Percentiles rank a stretch among this genome's conserved stretches.
Evolutionary conservation across 805 yeast species (phyloP).

Genomic region (Cyberlindnera lachancei): DNA sequence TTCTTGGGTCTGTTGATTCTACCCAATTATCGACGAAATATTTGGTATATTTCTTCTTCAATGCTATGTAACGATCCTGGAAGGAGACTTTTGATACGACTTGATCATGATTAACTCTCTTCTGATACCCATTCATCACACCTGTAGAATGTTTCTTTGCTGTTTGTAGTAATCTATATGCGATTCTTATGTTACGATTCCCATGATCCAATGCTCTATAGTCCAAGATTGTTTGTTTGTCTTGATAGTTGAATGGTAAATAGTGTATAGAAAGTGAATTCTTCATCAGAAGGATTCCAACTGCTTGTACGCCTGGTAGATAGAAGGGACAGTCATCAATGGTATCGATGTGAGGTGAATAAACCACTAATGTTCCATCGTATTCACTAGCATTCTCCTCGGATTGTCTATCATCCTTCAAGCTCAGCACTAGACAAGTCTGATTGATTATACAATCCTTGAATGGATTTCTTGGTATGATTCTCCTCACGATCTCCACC

Average conservation of each 20-base stretch:
- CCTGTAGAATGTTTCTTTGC: constrained; percentile 81
- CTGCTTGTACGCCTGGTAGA: constrained; percentile 77
- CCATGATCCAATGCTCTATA: constrained; percentile 31
- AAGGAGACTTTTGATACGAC: constrained; percentile 78
- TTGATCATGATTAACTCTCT: constrained; percentile 81
- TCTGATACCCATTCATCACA: constrained; percentile 74
- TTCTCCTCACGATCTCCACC: constrained; percentile 63
- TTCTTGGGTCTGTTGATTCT: constrained; percentile 91
- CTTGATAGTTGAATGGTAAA: constrained; percentile 43
- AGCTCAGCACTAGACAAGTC: constrained; percentile 55
- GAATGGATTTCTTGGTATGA: constrained; percentile 87
- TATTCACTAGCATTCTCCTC: no score
- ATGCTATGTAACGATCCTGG: constrained; percentile 70
- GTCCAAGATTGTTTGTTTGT: constrained; percentile 19
- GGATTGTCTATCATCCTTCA: constrained; percentile 18
- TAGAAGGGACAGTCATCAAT: constrained; percentile 73
- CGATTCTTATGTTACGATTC: constrained; percentile 73
- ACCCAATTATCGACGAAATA: constrained; percentile 74
- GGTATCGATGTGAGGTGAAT: constrained; percentile 64
- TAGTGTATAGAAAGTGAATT: constrained; percentile 63
- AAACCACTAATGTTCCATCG: constrained; percentile 51
- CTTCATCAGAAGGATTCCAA: constrained; percentile 52
- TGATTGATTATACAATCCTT: constrained; percentile 81
- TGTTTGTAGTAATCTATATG: constrained; percentile 70
- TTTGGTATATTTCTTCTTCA: constrained; percentile 79